Evolutionary conservation across 2,329 filamentous ascomycete species (phyloP), one percentile per base, ranked within the genome.

Genomic region (Fusarium paranaense): DNA sequence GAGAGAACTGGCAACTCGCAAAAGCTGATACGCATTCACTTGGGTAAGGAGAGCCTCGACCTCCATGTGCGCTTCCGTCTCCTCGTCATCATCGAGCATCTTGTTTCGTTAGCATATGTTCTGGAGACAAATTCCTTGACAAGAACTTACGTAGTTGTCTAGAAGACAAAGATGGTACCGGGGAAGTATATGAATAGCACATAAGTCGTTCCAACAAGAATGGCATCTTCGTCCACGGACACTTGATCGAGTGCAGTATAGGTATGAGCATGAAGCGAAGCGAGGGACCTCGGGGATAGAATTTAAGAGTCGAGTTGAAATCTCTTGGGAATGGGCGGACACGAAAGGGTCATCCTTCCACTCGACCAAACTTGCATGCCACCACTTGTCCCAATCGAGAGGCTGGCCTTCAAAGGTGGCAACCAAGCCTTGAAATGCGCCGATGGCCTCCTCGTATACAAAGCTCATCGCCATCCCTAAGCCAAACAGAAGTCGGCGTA

Each of bases 401-500:
- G 22, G 62, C 2, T 25, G 8, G 18, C 64, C 66, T 13, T 71
- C 30, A 47, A 77, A 73, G 14, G 70, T 76, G n/a, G 35, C 38
- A 30, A 76, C 70, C 2, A 75, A 27, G n/a, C 42, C 67, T 60
- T 60, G 70, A 52, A 78, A 75, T 25, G 69, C 42, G 8, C 8
- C 35, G 37, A 69, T 66, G 5, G 62, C 66, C 40, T 72, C 69
- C 2, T 37, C 35, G 20, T 64, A 52, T 4, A 47, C 45, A 9
- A 71, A 66, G 22, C 61, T 64, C 27, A 77, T 22, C 4, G 74
- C 74, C 33, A 76, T 66, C 3, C 66, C 75, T 13, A 42, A 54
- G 32, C 72, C 70, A 52, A 76, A 76, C 52, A 76, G 67, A 30
- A 76, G 72, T 2, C 71, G 66, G n/a, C 73, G 69, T 56, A 74